Conservation (phyloP, 768 basidiomycete species). For the Atractiella rhizophila region DNA sequence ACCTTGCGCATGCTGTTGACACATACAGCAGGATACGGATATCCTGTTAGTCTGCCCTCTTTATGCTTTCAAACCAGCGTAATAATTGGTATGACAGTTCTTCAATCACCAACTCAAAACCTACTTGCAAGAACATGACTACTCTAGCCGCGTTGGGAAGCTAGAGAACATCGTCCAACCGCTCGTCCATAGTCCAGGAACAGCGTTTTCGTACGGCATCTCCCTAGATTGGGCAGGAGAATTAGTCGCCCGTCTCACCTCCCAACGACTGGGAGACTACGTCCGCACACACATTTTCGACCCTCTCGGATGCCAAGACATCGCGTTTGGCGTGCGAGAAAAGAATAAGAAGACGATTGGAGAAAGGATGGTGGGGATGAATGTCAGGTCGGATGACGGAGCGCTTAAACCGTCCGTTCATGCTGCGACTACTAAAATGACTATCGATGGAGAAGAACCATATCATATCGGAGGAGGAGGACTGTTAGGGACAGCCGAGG, state of each 20-base stretch:
- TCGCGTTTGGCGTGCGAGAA: constrained; percentile 4
- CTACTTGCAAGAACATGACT: not conserved
- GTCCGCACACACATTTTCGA: constrained; percentile 7
- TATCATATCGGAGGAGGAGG: too few relatives aligned
- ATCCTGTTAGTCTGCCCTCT: not conserved
- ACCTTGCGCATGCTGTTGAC: constrained; percentile 8
- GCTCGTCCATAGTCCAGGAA: constrained; percentile 2
- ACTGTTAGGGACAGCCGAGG: too few relatives aligned
- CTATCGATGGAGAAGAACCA: too few relatives aligned
- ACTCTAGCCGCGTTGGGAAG: constrained; percentile 1
- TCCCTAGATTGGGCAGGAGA: constrained; percentile 3
- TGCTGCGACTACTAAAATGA: too few relatives aligned
- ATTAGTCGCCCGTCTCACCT: constrained; percentile 2
- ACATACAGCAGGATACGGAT: constrained; percentile 8
- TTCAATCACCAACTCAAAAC: constrained; percentile 2
- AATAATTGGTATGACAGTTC: not conserved
- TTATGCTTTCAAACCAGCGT: not conserved
- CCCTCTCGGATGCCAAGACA: constrained; percentile 7
- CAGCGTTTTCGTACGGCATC: constrained; percentile 6
- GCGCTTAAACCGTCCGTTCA: too few relatives aligned
- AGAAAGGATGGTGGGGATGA: too few relatives aligned
- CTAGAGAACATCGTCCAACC: not conserved
- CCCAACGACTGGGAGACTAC: constrained; percentile 5
- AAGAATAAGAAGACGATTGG: too few relatives aligned
- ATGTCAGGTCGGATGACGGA: too few relatives aligned